These are phyloP conservation scores for Trypethelium eluteriae DNA, from an alignment of 495 filamentous ascomycete genomes.

Conservation along the genomic window DNA sequence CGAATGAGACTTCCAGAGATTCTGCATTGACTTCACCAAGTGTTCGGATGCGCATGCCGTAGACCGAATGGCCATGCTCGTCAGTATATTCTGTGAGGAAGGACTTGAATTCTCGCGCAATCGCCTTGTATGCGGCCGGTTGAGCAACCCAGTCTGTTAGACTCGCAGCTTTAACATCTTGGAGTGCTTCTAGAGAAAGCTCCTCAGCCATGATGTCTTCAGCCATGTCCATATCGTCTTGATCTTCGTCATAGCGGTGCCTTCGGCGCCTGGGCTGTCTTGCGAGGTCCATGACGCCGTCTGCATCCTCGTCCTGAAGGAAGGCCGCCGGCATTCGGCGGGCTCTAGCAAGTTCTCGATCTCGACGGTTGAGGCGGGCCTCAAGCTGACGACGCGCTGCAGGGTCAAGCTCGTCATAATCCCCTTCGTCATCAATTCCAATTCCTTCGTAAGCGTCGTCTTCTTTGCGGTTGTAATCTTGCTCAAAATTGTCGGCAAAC, in stretches of 20 bases:
- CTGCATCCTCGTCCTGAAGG: constrained; percentile 81
- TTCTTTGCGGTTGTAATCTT: constrained; percentile 62
- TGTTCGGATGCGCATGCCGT: constrained; percentile 84
- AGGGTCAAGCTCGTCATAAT: constrained; percentile 65
- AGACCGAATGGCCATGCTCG: constrained; percentile 77
- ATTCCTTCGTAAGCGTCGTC: constrained; percentile 60
- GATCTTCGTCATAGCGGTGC: constrained; percentile 86
- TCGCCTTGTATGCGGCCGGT: constrained; percentile 82
- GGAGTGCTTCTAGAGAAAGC: constrained; percentile 80
- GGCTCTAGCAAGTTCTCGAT: constrained; percentile 67
- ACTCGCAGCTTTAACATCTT: constrained; percentile 88
- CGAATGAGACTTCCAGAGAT: constrained; percentile 90
- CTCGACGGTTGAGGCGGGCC: constrained; percentile 71
- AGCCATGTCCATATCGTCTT: constrained; percentile 79
- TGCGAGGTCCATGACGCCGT: constrained; percentile 71
- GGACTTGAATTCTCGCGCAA: constrained; percentile 92
- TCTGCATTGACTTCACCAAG: constrained; percentile 96
- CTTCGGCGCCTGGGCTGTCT: constrained; percentile 71
- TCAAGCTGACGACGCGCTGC: constrained; percentile 71
- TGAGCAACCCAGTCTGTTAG: constrained; percentile 88
- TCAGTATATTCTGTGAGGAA: constrained; percentile 96
- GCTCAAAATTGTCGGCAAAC: constrained; percentile 82
- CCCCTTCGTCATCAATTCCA: constrained; percentile 73
- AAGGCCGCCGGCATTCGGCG: constrained; percentile 76
- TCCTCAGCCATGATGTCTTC: constrained; percentile 92